Evolutionary conservation across 345 rosid genomes (phyloP), one percentile per base, ranked within the genome.

Genomic region (Rubroshorea leprosula): DNA sequence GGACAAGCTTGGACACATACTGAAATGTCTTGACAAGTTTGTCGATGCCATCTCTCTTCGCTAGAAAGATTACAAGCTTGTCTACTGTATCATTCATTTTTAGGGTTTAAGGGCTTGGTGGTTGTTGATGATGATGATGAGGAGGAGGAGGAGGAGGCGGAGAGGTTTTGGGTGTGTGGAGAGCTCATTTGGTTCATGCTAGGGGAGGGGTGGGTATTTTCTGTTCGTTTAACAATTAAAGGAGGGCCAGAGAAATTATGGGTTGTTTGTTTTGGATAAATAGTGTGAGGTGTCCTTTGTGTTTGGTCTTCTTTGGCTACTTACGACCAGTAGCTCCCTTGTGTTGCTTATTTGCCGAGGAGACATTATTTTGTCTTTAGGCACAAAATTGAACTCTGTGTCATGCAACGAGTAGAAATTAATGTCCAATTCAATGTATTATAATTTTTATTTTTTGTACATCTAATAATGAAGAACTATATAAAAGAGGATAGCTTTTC

Each of bases 1-100:
- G 78, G 14, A 77, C 96, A 15, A 93, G 96, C 82, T 93, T 93
- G 25, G 99, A 80, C 11, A 93, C 96, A 47, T 93, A 93, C 38
- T 93, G 99, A 70, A 93, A 93, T 41, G 99, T 93, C 76, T 93
- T 93, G 60, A 93, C 97, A 23, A 93, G 96, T 79, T 93, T 93
- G 80, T 93, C 99, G 55, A 93, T 93, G 48, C 99, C 99, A 22
- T 93, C 99, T 71, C 97, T 68, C 70, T 86, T 93, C 18, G 99
- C 97, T 5, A 89, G 79, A 78, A 89, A 93, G 70, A 86, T 72
- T 20, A 93, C 97, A 26, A 93, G 78, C 77, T 84, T 93, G 81
- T 93, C 99, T 20, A 84, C 80, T 8, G 84, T 72, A 80, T 93
- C 99, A 17, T 58, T 76, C 78, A 81, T 76, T 62, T 76, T 12